These are phyloP conservation scores for Aphanocladium album DNA, from an alignment of 2,329 filamentous ascomycete genomes.

Conservation along the genomic window DNA sequence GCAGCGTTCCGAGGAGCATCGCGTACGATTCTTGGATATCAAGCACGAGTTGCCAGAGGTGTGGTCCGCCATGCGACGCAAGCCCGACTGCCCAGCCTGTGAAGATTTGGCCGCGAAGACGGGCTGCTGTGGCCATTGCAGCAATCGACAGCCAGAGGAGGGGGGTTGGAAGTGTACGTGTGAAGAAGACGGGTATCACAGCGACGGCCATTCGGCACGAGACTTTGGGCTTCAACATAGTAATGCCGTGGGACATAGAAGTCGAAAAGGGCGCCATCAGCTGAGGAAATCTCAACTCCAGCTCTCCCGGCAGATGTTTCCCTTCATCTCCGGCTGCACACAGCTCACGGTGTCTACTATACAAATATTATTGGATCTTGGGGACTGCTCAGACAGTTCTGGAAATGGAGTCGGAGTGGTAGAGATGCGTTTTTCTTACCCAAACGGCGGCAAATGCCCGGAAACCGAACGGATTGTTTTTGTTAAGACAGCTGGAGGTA, in stretches of 20 bases:
- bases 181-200: no score
- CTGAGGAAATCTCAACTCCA: neutral
- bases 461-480: neutral
- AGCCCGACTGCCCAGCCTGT: neutral
- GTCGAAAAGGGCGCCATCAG: neutral
- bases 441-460: neutral
- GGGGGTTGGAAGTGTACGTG: no score
- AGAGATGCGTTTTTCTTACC: neutral
- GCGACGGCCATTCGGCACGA: no score
- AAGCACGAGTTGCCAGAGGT: constrained; percentile 7
- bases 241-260: neutral
- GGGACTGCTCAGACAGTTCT: no score
- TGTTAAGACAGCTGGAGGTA: neutral
- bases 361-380: no score
- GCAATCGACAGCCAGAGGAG: no score
- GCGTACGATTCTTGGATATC: constrained; percentile 9
- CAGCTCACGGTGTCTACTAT: no score
- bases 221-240: no score
- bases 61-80: neutral
- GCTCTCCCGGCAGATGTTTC: constrained; percentile 10
- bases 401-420: neutral
- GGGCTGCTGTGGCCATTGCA: no score
- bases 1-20: neutral
- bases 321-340: neutral
- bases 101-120: no score